These are phyloP conservation scores for Trichocladium antarcticum DNA, from an alignment of 495 filamentous ascomycete genomes.

Conservation along the genomic window DNA sequence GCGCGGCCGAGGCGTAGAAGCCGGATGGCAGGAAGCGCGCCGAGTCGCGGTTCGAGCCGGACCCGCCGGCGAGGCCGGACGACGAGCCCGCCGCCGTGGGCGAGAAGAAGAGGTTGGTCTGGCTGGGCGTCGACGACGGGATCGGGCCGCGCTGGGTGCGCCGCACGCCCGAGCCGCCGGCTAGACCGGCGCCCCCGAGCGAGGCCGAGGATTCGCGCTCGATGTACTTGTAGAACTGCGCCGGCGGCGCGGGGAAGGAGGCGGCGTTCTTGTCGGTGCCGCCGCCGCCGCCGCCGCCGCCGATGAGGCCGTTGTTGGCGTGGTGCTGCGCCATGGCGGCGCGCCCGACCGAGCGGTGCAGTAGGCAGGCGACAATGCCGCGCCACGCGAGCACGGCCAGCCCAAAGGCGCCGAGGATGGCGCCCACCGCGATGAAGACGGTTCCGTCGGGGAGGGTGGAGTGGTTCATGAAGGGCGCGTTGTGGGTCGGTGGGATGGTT, in stretches of 20 bases:
- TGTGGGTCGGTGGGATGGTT: constrained; percentile 65
- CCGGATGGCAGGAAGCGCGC: constrained; percentile 75
- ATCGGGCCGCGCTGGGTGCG: constrained; percentile 33
- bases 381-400: constrained; percentile 78
- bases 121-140: constrained; percentile 37
- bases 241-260: constrained; percentile 37
- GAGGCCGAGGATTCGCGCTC: constrained; percentile 51
- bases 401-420: constrained; percentile 71
- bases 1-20: constrained; percentile 67
- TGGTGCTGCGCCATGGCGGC: constrained; percentile 60
- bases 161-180: constrained; percentile 23
- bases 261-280: constrained; percentile 38
- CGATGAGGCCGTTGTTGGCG: constrained; percentile 35
- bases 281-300: background rate
- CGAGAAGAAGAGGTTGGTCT: constrained; percentile 76
- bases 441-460: constrained; percentile 88
- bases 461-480: constrained; percentile 91
- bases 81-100: constrained; percentile 56
- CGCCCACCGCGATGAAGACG: constrained; percentile 89
- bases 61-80: constrained; percentile 23
- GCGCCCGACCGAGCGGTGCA: constrained; percentile 78
- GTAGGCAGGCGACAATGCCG: constrained; percentile 75
- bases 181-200: constrained; percentile 39
- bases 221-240: constrained; percentile 46
- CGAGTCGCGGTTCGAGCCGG: constrained; percentile 43